Evolutionary conservation across 495 filamentous ascomycete species (phyloP), one percentile per base, ranked within the genome.

Genomic region (Wilcoxina mikolae): DNA sequence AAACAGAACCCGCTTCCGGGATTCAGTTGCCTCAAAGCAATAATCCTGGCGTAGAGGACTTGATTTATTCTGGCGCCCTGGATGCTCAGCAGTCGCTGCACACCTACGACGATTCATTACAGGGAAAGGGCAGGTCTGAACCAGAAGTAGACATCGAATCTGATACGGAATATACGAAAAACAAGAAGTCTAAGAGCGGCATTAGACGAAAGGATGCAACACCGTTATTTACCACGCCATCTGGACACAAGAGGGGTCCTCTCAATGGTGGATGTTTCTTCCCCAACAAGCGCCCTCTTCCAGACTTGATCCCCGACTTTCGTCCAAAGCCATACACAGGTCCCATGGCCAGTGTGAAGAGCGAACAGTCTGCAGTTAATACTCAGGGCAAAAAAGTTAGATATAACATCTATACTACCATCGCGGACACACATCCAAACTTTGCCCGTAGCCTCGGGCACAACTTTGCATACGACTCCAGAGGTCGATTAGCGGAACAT

Each of bases 201-300:
- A 15, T 35, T 15, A 35, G 7, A 4, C 39, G 39, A 20, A 43
- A 43, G 20, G 39, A 12, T 43, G 39, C 10, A 18, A 9, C 7
- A 43, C n/a, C n/a, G n/a, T 43, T 43, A 15, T 18, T 49, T 20
- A 49, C 27, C 3, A 49, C 46, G 3, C 24, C 46, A 1, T 49
- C 46, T 18, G 46, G 46, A 15, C 46, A 49, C 46, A 49, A 49
- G 20, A 9, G 46, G 20, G 46, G 46, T 29, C 46, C 46, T 49
- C 46, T 49, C 27, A 49, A 49, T 29, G 46, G 46, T 15, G 46
- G 46, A 3, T 49, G 46, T 29, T 29, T 12, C 20, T 49, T 49
- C 25, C 9, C 10, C 12, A 28, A 27, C 24, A 27, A 27, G 24
- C 24, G 46, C 9, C 46, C 46, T 15, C 24, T 28, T 3, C 46